Percentiles rank a stretch among this genome's conserved stretches.
These are phyloP conservation scores for Babesia caballi DNA, from an alignment of 169 alveolate genomes.

Conservation along the genomic window DNA sequence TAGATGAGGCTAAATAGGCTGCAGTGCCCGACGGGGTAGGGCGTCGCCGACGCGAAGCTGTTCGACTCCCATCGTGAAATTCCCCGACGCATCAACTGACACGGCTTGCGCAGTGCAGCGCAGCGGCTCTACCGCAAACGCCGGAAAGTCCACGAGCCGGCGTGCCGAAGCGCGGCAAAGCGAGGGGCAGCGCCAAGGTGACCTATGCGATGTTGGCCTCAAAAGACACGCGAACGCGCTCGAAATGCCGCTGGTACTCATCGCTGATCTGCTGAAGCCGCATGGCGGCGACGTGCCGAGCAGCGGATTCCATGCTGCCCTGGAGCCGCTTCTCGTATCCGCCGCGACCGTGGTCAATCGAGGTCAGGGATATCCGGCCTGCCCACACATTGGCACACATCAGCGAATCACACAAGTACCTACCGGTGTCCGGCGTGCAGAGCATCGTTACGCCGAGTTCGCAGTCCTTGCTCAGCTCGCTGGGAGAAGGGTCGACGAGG, in stretches of 20 bases:
- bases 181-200: too few species aligned
- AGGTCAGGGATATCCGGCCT: conserved; percentile 31
- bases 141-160: too few species aligned
- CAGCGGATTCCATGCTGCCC: not conserved
- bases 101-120: too few species aligned
- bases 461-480: conserved; percentile 24
- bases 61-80: too few species aligned
- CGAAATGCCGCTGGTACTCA: not conserved
- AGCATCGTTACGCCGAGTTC: conserved; percentile 24
- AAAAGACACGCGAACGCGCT: conserved; percentile 8
- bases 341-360: conserved; percentile 52
- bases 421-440: conserved; percentile 49
- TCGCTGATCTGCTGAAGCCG: not conserved
- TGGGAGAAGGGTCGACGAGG: conserved; percentile 50
- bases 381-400: not conserved
- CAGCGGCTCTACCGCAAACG: too few species aligned
- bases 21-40: too few species aligned
- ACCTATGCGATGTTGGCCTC: too few species aligned
- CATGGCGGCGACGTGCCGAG: not conserved
- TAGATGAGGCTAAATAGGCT: too few species aligned
- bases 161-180: too few species aligned
- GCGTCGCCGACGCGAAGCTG: too few species aligned
- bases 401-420: not conserved
- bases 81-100: too few species aligned
- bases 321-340: not conserved